phyloP scores from a whole-genome alignment of 768 basidiomycete species.

The Rickenella mellea region DNA sequence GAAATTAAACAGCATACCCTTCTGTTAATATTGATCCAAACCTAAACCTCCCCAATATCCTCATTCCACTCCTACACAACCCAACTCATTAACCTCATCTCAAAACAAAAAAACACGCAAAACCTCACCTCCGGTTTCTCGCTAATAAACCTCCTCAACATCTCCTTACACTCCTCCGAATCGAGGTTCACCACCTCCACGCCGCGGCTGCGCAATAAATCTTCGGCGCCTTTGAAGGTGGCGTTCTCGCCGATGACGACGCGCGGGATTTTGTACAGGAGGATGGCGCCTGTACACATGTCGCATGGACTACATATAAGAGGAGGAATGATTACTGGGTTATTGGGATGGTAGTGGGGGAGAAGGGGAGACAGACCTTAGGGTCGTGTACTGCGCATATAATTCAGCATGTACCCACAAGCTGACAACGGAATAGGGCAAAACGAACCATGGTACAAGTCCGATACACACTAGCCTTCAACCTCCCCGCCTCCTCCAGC shows the following conservation, averaged over 20 bases:
- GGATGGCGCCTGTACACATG: conserved; percentile 57
- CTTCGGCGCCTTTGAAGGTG: conserved; percentile 46
- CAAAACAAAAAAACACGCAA: neutral
- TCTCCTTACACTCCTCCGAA: conserved; percentile 37
- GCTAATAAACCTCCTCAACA: conserved; percentile 49
- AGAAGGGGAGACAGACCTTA: conserved; percentile 18
- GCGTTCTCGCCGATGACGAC: conserved; percentile 58
- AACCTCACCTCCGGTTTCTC: conserved; percentile 43
- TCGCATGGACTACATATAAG: conserved; percentile 39
- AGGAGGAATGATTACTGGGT: conserved; percentile 10
- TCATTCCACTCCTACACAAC: conserved; percentile 45
- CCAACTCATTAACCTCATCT: conserved; percentile 3
- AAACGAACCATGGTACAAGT: conserved; percentile 38
- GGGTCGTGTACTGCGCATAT: conserved; percentile 30
- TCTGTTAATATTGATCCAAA: no score
- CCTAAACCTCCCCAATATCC: conserved; percentile 44
- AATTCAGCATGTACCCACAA: neutral
- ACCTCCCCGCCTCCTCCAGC: conserved; percentile 44
- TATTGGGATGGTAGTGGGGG: conserved; percentile 4
- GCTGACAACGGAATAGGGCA: neutral
- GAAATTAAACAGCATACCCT: no score
- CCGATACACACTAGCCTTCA: conserved; percentile 33
- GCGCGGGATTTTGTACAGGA: conserved; percentile 55
- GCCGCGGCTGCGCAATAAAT: conserved; percentile 39
- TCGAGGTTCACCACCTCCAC: conserved; percentile 39